Percentiles rank a stretch among this genome's conserved stretches.
Evolutionary conservation across 257 asterid species (phyloP).

Genomic region (Solanum clarkiae): DNA sequence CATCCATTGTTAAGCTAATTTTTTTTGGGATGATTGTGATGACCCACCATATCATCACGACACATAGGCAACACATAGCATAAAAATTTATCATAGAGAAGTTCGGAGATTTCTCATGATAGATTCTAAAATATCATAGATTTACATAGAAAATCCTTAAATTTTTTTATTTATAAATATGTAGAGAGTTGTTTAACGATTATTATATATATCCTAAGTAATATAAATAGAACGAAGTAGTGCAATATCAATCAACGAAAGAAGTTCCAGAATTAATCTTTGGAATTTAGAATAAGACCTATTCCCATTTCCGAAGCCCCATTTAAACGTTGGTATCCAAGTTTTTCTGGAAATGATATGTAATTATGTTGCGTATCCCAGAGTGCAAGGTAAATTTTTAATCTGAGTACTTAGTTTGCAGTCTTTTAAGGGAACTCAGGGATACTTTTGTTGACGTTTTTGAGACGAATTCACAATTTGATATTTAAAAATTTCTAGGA

Average conservation of each 20-base stretch:
- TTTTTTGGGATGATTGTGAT: too few relatives aligned
- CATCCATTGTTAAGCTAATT: too few relatives aligned
- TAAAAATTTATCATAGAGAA: too few relatives aligned
- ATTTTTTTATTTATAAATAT: too few relatives aligned
- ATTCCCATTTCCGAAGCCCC: background rate
- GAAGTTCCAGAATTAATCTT: background rate
- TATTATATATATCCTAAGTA: too few relatives aligned
- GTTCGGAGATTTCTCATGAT: too few relatives aligned
- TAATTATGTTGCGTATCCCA: background rate
- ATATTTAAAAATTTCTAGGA: background rate
- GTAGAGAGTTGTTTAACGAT: too few relatives aligned
- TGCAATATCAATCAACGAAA: background rate
- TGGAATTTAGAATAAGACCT: background rate
- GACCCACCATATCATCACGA: too few relatives aligned
- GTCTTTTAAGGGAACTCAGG: background rate
- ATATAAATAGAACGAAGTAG: too few relatives aligned
- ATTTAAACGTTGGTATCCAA: background rate
- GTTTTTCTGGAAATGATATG: background rate
- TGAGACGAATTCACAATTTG: background rate
- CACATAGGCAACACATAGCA: too few relatives aligned
- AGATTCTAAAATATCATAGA: too few relatives aligned
- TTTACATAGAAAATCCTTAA: too few relatives aligned
- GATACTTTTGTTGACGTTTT: background rate
- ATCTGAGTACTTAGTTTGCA: background rate
- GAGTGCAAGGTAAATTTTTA: background rate